Evolutionary conservation across 768 basidiomycete genomes (phyloP).

Genomic region (Obba rivulosa): DNA sequence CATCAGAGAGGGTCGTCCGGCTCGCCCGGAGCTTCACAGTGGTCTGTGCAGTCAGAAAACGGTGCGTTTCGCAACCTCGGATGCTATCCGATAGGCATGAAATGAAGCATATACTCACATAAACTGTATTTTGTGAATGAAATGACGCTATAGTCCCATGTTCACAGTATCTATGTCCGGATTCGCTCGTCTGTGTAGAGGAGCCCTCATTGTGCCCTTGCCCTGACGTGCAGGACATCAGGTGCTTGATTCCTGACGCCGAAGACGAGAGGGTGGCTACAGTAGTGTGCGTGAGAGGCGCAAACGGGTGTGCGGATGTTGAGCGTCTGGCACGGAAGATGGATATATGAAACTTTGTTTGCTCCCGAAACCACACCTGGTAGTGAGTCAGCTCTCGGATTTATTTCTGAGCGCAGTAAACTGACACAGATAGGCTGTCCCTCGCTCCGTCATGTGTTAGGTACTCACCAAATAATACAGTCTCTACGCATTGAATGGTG

Average conservation of each 20-base stretch:
- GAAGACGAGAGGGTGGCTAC: slow-evolving; percentile 50
- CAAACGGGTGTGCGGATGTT: slow-evolving; percentile 55
- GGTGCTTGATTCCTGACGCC: slow-evolving; percentile 66
- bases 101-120: too few relatives aligned
- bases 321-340: slow-evolving; percentile 40
- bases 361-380: too few relatives aligned
- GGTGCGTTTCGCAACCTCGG: slow-evolving; percentile 36
- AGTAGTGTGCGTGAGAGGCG: slow-evolving; percentile 66
- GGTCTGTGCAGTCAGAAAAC: slow-evolving; percentile 59
- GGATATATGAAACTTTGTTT: too few relatives aligned
- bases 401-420: too few relatives aligned
- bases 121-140: not conserved
- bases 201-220: slow-evolving; percentile 70
- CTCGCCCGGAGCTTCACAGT: slow-evolving; percentile 42
- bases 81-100: not conserved
- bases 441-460: too few relatives aligned
- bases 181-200: slow-evolving; percentile 64
- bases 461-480: not conserved
- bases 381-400: too few relatives aligned
- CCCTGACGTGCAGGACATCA: slow-evolving; percentile 69
- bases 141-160: slow-evolving; percentile 53
- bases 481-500: not conserved
- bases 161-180: slow-evolving; percentile 70
- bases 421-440: too few relatives aligned
- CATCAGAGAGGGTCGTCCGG: slow-evolving; percentile 49